Percentiles rank a stretch among this genome's conserved stretches.
phyloP scores from a whole-genome alignment of 306 rosid genomes.

The Acacia crassicarpa region DNA sequence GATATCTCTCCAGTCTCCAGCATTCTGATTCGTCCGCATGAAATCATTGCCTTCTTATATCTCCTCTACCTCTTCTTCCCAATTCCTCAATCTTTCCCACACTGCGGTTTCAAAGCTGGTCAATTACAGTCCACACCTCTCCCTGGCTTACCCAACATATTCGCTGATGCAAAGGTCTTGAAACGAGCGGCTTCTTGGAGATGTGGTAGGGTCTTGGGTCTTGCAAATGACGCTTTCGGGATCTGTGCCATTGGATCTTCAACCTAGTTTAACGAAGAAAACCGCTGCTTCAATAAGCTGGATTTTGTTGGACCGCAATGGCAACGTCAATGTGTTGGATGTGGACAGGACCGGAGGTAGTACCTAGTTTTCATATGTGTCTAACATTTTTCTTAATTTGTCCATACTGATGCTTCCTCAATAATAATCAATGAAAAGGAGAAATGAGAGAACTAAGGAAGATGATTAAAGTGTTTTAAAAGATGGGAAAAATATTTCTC shows the following conservation, averaged over 20 bases:
- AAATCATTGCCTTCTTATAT: conserved; percentile 27
- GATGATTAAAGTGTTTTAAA: too few species aligned
- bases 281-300: conserved; percentile 62
- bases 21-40: conserved; percentile 30
- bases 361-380: background rate
- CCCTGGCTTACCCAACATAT: too few species aligned
- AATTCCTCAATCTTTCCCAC: background rate
- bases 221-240: conserved; percentile 16
- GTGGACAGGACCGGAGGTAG: conserved; percentile 38
- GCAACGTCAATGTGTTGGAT: conserved; percentile 52
- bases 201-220: background rate
- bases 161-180: too few species aligned
- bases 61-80: background rate
- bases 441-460: too few species aligned
- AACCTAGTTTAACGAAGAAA: conserved; percentile 52
- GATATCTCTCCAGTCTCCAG: conserved; percentile 1
- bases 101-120: conserved; percentile 2
- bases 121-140: too few species aligned
- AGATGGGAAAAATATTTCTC: too few species aligned
- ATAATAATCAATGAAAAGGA: too few species aligned
- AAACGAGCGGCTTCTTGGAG: too few species aligned
- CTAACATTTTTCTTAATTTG: too few species aligned
- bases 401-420: too few species aligned
- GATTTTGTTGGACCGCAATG: conserved; percentile 59
- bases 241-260: conserved; percentile 40